Evolutionary conservation across 2,329 filamentous ascomycete species (phyloP).

Genomic region (Colletotrichum sp.): DNA sequence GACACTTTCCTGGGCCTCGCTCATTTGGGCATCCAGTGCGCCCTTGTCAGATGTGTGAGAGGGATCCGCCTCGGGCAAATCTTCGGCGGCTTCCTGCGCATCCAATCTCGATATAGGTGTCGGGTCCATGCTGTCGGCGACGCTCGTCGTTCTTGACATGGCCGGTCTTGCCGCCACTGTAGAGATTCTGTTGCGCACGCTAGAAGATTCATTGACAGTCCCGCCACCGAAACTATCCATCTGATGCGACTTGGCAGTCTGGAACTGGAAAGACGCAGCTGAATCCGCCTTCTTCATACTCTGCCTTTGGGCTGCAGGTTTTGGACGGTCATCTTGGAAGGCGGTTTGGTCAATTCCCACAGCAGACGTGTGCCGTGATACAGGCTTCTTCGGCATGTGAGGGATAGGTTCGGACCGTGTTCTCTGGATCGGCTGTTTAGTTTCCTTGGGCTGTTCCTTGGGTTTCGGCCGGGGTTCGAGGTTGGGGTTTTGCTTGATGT

Average conservation of each 20-base stretch:
- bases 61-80: neutral
- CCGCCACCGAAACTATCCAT: conserved; percentile 29
- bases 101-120: neutral
- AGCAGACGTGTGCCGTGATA: conserved; percentile 24
- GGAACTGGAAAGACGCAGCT: conserved; percentile 40
- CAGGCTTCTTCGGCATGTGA: conserved; percentile 2
- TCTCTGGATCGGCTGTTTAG: conserved; percentile 13
- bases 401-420: conserved; percentile 12
- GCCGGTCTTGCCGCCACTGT: conserved; percentile 19
- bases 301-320: neutral
- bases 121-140: conserved; percentile 13
- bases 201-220: conserved; percentile 41
- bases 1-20: neutral
- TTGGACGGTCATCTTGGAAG: conserved; percentile 35
- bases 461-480: conserved; percentile 3
- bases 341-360: conserved; percentile 40
- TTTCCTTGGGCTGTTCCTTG: neutral
- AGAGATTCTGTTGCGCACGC: conserved; percentile 46
- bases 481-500: conserved; percentile 35
- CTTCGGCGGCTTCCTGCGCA: neutral
- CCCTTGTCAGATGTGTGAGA: neutral
- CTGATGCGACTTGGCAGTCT: conserved; percentile 45
- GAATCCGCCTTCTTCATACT: neutral
- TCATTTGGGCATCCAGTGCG: neutral
- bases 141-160: neutral